Evolutionary conservation across 2,329 filamentous ascomycete genomes (phyloP), one percentile per base, ranked within the genome.

Genomic region (Ascosphaera apis): DNA sequence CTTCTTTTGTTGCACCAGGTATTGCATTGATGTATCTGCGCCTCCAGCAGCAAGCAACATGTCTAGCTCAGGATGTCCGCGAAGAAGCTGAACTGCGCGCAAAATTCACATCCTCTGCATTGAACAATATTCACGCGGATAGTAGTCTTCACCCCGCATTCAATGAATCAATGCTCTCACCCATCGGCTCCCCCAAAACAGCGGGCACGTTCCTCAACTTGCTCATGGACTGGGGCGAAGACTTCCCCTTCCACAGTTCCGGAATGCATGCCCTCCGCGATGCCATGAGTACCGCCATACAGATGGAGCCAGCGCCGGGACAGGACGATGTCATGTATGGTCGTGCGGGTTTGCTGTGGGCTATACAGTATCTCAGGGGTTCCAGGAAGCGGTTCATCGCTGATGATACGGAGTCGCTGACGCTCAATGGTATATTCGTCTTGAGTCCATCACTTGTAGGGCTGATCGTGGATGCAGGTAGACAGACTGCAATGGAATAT

Each of bases 251-350:
- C 3, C 27, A 9, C 25, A 32, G 28, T 32, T 42, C 36, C 30
- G 43, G 18, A 11, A 44, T 55, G 6, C 34, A 32, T 11, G 42
- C 41, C n/a, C 43, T 58, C 11, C 28, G 39, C 3, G 39, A 52
- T 9, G 51, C 50, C 1, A 41, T 52, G 8, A 37, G 49, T 3
- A 17, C 47, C 4, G 49, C 54, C 1, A 42, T 55, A 4, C 37
- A 43, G 6, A 52, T 55, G 39, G 47, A 44, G 1, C 42, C 42
- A 27, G 31, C 48, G 7, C 47, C 52, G 35, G 56, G 56, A 6
- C 48, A 46, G 1, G 56, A 59, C 34, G 56, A 58, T 35, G 40
- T 55, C 21, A 31, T 59, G 3, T 57, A 48, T 38, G 56, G 56
- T 7, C 51, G 56, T 15, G 48, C 50, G 21, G 56, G 56, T 1